Conservation (phyloP, 2,329 filamentous ascomycete species). For the Zymoseptoria tritici region DNA sequence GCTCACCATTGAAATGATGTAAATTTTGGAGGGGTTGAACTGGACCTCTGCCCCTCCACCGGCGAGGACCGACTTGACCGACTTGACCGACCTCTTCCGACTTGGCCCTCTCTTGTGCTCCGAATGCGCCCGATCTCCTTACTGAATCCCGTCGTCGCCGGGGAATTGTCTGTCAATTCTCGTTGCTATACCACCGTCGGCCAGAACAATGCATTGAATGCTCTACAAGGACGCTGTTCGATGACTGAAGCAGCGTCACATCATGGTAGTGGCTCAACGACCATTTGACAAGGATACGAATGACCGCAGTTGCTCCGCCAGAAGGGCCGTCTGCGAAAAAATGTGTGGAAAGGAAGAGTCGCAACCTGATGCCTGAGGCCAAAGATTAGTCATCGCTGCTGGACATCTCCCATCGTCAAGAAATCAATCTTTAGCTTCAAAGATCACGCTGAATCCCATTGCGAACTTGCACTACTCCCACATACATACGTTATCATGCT, state of each 20-base stretch:
- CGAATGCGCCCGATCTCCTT: not conserved
- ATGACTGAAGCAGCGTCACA: not conserved
- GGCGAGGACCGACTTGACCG: no score
- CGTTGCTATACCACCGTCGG: not conserved
- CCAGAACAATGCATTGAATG: not conserved
- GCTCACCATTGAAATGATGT: not conserved
- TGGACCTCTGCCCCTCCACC: not conserved
- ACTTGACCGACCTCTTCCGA: not conserved
- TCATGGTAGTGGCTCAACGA: not conserved
- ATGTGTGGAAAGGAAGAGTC: no score
- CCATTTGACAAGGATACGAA: not conserved
- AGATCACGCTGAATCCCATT: not conserved
- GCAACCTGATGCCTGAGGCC: not conserved
- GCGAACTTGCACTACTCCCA: not conserved
- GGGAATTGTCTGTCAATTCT: not conserved
- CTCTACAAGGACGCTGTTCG: not conserved
- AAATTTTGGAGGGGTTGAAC: not conserved
- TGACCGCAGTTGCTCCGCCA: not conserved
- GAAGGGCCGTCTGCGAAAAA: not conserved
- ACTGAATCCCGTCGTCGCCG: not conserved
- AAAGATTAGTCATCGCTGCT: not conserved
- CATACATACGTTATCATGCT: conserved; percentile 23
- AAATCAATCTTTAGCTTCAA: not conserved
- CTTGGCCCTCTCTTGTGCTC: not conserved
- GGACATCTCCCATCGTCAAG: not conserved